Evolutionary conservation across 1,139 yeast species (phyloP).

Genomic region (Meyerozyma sp.): DNA sequence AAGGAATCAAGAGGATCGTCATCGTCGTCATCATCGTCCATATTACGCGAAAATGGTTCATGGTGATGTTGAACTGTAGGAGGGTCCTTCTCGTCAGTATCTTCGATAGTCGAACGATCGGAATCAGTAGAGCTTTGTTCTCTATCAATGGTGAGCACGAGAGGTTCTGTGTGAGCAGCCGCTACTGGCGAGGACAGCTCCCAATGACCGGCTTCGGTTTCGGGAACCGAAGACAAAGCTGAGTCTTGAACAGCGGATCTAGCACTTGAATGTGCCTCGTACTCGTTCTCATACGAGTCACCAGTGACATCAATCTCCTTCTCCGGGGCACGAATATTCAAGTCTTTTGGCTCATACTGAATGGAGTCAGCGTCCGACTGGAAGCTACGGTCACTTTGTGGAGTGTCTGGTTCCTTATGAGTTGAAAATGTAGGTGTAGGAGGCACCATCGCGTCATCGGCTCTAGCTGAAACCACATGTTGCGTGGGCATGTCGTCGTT

Average conservation of each 20-base stretch:
- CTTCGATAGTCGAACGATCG: conserved; percentile 4
- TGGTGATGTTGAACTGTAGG: background rate
- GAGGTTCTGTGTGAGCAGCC: conserved; percentile 8
- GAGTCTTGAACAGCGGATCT: background rate
- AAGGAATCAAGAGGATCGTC: conserved; percentile 29
- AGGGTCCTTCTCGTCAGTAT: background rate
- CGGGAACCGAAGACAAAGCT: background rate
- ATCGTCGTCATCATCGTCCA: conserved; percentile 6
- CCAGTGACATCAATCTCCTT: background rate
- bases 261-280: background rate
- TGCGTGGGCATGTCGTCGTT: background rate
- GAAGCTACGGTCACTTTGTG: conserved; percentile 28
- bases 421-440: conserved; percentile 26
- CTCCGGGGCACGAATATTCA: conserved; percentile 12
- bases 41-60: background rate
- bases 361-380: conserved; percentile 35
- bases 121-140: conserved; percentile 8
- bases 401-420: conserved; percentile 20
- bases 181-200: no score
- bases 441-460: conserved; percentile 14
- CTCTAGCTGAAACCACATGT: background rate
- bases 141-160: conserved; percentile 23
- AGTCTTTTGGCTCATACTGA: conserved; percentile 27
- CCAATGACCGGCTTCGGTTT: background rate
- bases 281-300: background rate